Percentiles rank a stretch among this genome's conserved stretches.
Evolutionary conservation across 306 rosid species (phyloP).

Genomic region (Citrullus amarus): DNA sequence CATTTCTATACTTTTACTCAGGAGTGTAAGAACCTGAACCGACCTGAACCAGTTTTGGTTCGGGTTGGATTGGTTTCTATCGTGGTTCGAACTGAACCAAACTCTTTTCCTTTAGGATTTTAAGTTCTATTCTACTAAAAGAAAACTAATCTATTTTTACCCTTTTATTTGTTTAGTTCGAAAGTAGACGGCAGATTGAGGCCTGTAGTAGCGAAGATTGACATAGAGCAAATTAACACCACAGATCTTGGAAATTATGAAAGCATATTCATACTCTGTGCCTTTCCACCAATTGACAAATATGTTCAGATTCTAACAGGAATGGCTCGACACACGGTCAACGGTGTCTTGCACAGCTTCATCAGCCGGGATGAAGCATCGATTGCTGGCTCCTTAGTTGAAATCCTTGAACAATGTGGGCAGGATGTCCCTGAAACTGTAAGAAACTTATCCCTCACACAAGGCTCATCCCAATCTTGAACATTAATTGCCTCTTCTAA

Average conservation of each 20-base stretch:
- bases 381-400: slow-evolving; percentile 32
- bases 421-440: slow-evolving; percentile 50
- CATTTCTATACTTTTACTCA: neutral
- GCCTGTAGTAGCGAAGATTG: slow-evolving; percentile 25
- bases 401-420: slow-evolving; percentile 45
- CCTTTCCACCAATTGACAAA: slow-evolving; percentile 27
- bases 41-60: too few species aligned
- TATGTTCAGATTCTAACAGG: slow-evolving; percentile 35
- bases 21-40: too few species aligned
- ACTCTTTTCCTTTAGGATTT: too few species aligned
- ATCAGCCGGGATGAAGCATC: slow-evolving; percentile 27
- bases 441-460: slow-evolving; percentile 24
- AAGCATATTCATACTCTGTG: slow-evolving; percentile 32
- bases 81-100: too few species aligned
- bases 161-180: slow-evolving; percentile 23
- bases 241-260: slow-evolving; percentile 36
- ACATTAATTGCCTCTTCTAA: neutral
- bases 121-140: neutral
- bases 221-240: slow-evolving; percentile 25
- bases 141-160: neutral
- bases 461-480: neutral
- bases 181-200: slow-evolving; percentile 12
- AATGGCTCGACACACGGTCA: slow-evolving; percentile 48
- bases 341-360: slow-evolving; percentile 46
- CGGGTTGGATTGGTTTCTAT: too few species aligned